Evolutionary conservation across 805 yeast genomes (phyloP).

Genomic region (Ogataea haglerorum): DNA sequence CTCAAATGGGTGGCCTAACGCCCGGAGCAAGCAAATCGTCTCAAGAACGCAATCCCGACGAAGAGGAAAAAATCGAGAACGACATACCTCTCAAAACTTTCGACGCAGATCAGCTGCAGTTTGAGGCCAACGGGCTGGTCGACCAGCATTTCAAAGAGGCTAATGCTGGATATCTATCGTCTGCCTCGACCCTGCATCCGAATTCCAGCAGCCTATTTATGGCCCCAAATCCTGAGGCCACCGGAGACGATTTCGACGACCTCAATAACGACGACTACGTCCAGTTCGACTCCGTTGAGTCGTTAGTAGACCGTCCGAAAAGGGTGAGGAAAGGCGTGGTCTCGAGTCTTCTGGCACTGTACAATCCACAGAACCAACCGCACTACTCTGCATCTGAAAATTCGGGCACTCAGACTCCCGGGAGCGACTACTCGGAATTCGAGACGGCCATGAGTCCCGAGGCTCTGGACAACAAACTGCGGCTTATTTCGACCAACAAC

Average conservation of each 20-base stretch:
- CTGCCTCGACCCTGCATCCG: constrained; percentile 14
- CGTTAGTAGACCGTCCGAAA: constrained; percentile 39
- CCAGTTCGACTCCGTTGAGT: constrained; percentile 49
- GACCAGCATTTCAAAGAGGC: constrained; percentile 41
- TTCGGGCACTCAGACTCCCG: constrained; percentile 23
- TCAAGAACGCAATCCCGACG: constrained; percentile 37
- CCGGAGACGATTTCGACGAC: constrained; percentile 29
- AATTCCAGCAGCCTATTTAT: constrained; percentile 11
- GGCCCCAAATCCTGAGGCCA: constrained; percentile 36
- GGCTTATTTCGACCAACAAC: constrained; percentile 8
- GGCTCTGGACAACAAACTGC: constrained; percentile 20
- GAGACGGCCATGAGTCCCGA: constrained; percentile 16
- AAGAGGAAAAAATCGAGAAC: constrained; percentile 29
- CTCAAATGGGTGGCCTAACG: constrained; percentile 15
- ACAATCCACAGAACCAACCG: constrained; percentile 43
- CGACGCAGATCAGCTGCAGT: constrained; percentile 38
- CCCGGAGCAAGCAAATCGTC: constrained; percentile 17
- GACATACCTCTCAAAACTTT: constrained; percentile 12
- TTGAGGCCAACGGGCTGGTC: constrained; percentile 55
- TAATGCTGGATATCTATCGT: constrained; percentile 16
- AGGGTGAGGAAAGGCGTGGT: constrained; percentile 83
- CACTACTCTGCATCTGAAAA: constrained; percentile 14
- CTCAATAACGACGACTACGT: constrained; percentile 32
- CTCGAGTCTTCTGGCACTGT: constrained; percentile 70
- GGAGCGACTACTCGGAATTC: constrained; percentile 16